These are phyloP conservation scores for Narthecium ossifragum DNA, from an alignment of 106 monocot genomes.

Conservation along the genomic window DNA sequence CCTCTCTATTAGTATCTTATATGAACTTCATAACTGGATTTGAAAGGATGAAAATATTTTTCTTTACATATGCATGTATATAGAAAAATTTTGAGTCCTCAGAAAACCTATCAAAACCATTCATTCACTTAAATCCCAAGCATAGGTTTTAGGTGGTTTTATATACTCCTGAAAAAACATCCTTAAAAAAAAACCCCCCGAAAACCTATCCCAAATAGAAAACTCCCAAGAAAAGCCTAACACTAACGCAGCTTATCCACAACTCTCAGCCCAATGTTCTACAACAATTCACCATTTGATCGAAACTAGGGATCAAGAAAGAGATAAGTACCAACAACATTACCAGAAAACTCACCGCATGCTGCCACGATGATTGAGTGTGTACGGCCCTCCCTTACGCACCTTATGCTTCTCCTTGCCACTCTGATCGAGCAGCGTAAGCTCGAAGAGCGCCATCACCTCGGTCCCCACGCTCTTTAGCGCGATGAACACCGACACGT, in stretches of 20 bases:
- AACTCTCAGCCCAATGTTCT: background rate
- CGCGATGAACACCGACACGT: slow-evolving; percentile 7
- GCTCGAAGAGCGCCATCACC: slow-evolving; percentile 7
- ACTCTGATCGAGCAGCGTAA: slow-evolving; percentile 7
- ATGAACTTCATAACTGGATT: no score
- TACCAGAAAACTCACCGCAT: slow-evolving; percentile 2
- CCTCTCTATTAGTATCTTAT: no score
- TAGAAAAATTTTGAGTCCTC: no score
- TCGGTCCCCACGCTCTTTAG: slow-evolving; percentile 6
- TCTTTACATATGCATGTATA: no score
- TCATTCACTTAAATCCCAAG: no score
- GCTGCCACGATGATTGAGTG: slow-evolving; percentile 6
- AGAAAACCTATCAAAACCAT: no score
- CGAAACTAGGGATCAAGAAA: background rate
- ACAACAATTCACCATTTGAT: background rate
- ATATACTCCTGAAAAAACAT: no score
- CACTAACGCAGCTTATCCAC: background rate
- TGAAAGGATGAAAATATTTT: no score
- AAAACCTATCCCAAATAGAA: background rate
- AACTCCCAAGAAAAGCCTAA: background rate
- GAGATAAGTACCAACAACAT: background rate
- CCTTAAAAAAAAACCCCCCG: no score
- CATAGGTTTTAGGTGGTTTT: no score
- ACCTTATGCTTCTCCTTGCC: slow-evolving; percentile 9
- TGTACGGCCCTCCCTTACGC: slow-evolving; percentile 9